A percentile compares a stretch with the other conserved stretches of the same genome.
Conservation (phyloP, 352 stramenopile species). For the Phytopythium sindhum region DNA sequence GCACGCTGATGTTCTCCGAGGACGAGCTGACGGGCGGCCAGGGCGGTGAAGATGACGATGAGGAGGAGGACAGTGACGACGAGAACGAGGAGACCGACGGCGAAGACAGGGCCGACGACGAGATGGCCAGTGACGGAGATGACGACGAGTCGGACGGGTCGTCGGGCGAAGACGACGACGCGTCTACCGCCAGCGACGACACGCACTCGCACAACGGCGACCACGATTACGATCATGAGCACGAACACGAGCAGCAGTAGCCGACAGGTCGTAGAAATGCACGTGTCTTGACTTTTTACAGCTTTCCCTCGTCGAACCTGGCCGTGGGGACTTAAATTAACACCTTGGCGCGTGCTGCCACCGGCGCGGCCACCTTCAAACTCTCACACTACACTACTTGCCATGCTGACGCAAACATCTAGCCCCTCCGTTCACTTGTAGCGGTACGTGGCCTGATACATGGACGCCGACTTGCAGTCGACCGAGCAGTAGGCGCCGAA, state of each 20-base stretch:
- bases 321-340: slow-evolving; percentile 1
- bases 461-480: slow-evolving; percentile 73
- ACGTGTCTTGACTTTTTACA: neutral
- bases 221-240: slow-evolving; percentile 5
- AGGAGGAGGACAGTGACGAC: slow-evolving; percentile 11
- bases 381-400: no score
- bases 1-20: slow-evolving; percentile 44
- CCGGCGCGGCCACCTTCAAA: neutral
- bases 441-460: slow-evolving; percentile 29
- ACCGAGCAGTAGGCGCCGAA: slow-evolving; percentile 67
- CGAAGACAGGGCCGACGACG: slow-evolving; percentile 13
- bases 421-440: neutral
- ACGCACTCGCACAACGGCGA: slow-evolving; percentile 14
- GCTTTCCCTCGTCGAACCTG: neutral
- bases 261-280: slow-evolving; percentile 1
- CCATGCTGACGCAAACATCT: no score
- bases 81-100: slow-evolving; percentile 13
- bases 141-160: slow-evolving; percentile 19
- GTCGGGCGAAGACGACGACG: slow-evolving; percentile 13
- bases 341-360: neutral
- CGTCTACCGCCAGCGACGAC: slow-evolving; percentile 14
- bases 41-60: slow-evolving; percentile 10
- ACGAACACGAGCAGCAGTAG: neutral
- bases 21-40: slow-evolving; percentile 23
- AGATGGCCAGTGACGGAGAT: neutral